Base-by-base conservation (phyloP, 78 protist species). In the Neovahlkampfia damariscottae region DNA sequence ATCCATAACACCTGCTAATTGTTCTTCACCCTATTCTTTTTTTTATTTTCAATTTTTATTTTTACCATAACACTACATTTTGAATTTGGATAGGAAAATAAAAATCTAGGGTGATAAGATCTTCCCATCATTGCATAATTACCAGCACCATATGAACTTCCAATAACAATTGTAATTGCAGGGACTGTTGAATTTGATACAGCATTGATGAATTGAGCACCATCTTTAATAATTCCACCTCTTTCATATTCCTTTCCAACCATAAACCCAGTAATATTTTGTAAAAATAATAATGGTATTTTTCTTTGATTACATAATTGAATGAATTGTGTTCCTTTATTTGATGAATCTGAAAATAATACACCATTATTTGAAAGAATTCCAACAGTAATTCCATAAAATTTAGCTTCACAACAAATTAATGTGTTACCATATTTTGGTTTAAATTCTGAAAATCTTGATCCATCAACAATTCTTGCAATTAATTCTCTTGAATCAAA, bases 221-320 rank as follows among this genome's bases (percentile, higher is more conserved):
- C 82, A 67, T 67, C 32, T n/a, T 71, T 70, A 41, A 71, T 71
- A 30, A 78, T 10, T 31, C 82, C 82, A 5, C 5, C 75, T 1
- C 2, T 41, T 27, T 78, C 82, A 10, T 31, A 1, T 1, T 4
- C 8, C 7, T 19, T 5, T 31, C 82, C 82, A 9, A 78, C 82
- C 82, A 78, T 78, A 76, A 78, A 78, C 35, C 82, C 82, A 32
- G 82, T 71, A 68, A 78, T 78, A 32, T 78, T 78, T 19, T 78
- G 82, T 67, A 78, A 32, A 7, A 70, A 78, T 30, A 78, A 8
- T 30, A 78, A 1, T 19, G 82, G 82, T 10, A 2, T 78, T 10
- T 31, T 62, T 3, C 66, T n/a, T 19, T 19, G 1, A 36, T 8
- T 38, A 41, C 82, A 78, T 27, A 77, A 5, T 30, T 78, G 77